Conservation (phyloP, 2,329 filamentous ascomycete species). For the Verticillium nubilum region DNA sequence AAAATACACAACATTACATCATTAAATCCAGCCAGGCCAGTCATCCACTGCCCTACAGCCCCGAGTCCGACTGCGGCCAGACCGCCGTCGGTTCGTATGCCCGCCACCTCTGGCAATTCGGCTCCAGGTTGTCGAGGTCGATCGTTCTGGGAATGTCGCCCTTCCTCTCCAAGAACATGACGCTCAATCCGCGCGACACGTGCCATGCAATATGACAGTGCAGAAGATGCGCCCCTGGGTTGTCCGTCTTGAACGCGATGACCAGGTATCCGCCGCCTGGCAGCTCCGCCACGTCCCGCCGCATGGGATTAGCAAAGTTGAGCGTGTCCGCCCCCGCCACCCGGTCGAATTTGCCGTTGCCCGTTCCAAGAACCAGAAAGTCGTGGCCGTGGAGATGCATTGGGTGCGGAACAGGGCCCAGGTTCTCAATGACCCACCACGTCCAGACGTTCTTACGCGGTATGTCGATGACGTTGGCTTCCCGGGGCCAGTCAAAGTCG, state of each 20-base stretch:
- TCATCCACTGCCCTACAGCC: conserved; percentile 5
- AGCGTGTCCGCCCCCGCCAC: conserved; percentile 19
- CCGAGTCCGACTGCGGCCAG: conserved; percentile 14
- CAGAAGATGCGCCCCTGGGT: conserved; percentile 42
- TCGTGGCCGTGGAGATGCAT: conserved; percentile 45
- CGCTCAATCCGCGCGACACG: conserved; percentile 37
- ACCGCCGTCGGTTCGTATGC: conserved; percentile 8
- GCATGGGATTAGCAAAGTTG: conserved; percentile 33
- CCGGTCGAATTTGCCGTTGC: conserved; percentile 11
- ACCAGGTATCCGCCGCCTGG: conserved; percentile 36
- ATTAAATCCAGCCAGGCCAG: not conserved
- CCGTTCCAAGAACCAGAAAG: conserved; percentile 22
- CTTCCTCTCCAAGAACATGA: conserved; percentile 43
- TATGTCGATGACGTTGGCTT: conserved; percentile 15
- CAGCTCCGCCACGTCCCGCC: conserved; percentile 40
- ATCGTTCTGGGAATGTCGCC: conserved; percentile 10
- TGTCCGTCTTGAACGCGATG: conserved; percentile 42
- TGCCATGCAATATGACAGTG: conserved; percentile 48
- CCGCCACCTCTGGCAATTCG: conserved; percentile 13
- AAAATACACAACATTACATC: not conserved
- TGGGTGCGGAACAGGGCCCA: conserved; percentile 29
- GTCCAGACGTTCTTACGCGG: conserved; percentile 18
- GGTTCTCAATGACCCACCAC: conserved; percentile 25
- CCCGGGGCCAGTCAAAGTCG: conserved; percentile 10
- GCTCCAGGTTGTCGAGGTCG: conserved; percentile 8